Conservation (phyloP, 2,329 filamentous ascomycete species). For the Stagonosporopsis chrysanthemi region DNA sequence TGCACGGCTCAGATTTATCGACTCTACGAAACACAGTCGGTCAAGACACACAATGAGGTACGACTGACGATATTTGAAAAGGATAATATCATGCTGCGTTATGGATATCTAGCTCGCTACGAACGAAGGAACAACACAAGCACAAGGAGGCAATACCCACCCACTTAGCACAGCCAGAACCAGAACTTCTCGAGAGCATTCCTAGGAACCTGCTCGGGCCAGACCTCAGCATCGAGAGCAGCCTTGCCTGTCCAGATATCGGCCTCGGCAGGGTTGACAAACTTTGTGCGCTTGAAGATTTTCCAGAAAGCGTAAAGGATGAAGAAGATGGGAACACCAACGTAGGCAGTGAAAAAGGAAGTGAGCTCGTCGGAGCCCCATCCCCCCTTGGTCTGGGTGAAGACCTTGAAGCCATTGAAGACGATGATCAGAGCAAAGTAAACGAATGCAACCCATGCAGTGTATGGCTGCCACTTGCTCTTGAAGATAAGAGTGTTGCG, state of each 20-base stretch:
- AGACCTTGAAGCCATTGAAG: constrained; percentile 70
- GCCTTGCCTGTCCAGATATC: constrained; percentile 59
- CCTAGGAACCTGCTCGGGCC: constrained; percentile 53
- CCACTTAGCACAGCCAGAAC: constrained; percentile 56
- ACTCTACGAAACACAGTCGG: background rate
- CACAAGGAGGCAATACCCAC: background rate
- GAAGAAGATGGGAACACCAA: constrained; percentile 52
- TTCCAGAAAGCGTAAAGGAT: constrained; percentile 70
- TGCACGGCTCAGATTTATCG: background rate
- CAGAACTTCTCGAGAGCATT: constrained; percentile 58
- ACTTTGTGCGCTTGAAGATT: constrained; percentile 67
- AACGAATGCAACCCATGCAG: constrained; percentile 66
- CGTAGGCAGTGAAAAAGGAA: constrained; percentile 60
- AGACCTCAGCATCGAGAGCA: constrained; percentile 55
- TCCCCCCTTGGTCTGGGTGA: constrained; percentile 51
- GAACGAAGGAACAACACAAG: constrained; percentile 4
- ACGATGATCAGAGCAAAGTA: constrained; percentile 65
- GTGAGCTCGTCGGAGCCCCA: constrained; percentile 51
- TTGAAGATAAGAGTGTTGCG: constrained; percentile 61
- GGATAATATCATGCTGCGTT: background rate
- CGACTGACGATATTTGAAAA: background rate
- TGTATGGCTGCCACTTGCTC: constrained; percentile 58
- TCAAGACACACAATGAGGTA: background rate
- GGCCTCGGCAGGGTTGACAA: constrained; percentile 51
- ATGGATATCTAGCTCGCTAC: constrained; percentile 15